A percentile compares a stretch with the other conserved stretches of the same genome.
These are phyloP conservation scores for Xylaria arbuscula DNA, from an alignment of 2,329 filamentous ascomycete species.

Conservation along the genomic window DNA sequence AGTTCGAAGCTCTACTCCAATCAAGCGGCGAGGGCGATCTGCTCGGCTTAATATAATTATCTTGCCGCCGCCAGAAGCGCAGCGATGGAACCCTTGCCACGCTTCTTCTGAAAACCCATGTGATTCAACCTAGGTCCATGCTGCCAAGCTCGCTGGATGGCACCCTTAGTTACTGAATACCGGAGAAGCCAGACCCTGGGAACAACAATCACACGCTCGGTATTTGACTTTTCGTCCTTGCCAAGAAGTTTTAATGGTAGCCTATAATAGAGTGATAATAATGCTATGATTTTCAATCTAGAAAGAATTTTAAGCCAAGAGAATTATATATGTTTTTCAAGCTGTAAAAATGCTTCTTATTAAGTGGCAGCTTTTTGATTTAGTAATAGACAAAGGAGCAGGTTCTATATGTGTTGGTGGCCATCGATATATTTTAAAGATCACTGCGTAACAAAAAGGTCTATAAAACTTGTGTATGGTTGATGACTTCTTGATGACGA, in stretches of 20 bases:
- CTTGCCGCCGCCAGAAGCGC: slow-evolving; percentile 14
- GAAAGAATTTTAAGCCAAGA: too few species aligned
- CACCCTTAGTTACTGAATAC: slow-evolving; percentile 21
- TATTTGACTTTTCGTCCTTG: slow-evolving; percentile 22
- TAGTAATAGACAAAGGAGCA: too few species aligned
- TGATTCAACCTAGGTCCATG: slow-evolving; percentile 23
- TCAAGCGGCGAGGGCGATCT: slow-evolving; percentile 30
- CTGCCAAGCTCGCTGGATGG: slow-evolving; percentile 22
- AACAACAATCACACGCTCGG: slow-evolving; percentile 21
- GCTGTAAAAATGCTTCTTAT: too few species aligned
- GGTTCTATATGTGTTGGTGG: too few species aligned
- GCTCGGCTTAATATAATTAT: slow-evolving; percentile 8
- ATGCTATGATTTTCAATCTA: too few species aligned
- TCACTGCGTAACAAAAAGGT: too few species aligned
- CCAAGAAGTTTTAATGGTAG: not conserved
- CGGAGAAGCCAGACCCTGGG: slow-evolving; percentile 27
- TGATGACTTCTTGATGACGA: too few species aligned
- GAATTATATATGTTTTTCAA: too few species aligned
- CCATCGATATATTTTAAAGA: too few species aligned
- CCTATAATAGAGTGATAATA: too few species aligned
- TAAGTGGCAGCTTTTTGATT: too few species aligned
- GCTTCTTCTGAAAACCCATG: slow-evolving; percentile 9
- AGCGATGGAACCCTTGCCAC: slow-evolving; percentile 7
- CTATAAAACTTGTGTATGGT: too few species aligned
- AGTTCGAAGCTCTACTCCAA: slow-evolving; percentile 47